Evolutionary conservation across 768 basidiomycete genomes (phyloP), one percentile per base, ranked within the genome.

Genomic region (Sistotremastrum suecicum): DNA sequence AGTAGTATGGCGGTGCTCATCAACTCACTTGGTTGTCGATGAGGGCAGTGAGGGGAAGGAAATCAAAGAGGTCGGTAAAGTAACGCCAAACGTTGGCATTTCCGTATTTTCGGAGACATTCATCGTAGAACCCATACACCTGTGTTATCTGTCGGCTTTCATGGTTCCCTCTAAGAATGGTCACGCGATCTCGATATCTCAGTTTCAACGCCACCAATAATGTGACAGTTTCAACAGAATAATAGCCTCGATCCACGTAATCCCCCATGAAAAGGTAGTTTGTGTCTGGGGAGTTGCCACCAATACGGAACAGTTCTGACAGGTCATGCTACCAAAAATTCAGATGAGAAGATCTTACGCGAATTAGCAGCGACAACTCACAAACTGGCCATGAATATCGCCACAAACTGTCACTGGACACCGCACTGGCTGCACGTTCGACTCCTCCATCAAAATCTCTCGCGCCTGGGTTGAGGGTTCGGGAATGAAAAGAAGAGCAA

Each of bases 221-320:
- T 8, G 92, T 95, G 54, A 99, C 92, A 1, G 95, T 99, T 68
- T 99, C 95, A 47, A 99, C 94, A 12, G 91, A 95, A 68, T 97
- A 98, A 72, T 97, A 99, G 12, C 94, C 94, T 58, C 92, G 80
- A 69, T 97, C 95, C 56, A 98, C 95, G 61, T 97, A 99, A 71
- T 99, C 95, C 31, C 95, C 95, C 95, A 99, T 99, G 72, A 98
- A 99, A 57, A 99, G 83, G 65, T 99, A 99, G 68, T 97, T 99
- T 53, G 95, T 99, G 65, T 95, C 91, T 39, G 95, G 95, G 9
- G 89, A 94, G 68, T 95, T 94, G 42, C 95, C 95, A 44, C 95
- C 95, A 60, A 98, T 97, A 46, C 92, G 82, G 68, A 99, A 97
- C 37, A 98, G 82, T 63, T 99, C 95, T 48, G 91, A 94, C 46